Conservation (phyloP, 768 basidiomycete species). For the Amanita rubescens region DNA sequence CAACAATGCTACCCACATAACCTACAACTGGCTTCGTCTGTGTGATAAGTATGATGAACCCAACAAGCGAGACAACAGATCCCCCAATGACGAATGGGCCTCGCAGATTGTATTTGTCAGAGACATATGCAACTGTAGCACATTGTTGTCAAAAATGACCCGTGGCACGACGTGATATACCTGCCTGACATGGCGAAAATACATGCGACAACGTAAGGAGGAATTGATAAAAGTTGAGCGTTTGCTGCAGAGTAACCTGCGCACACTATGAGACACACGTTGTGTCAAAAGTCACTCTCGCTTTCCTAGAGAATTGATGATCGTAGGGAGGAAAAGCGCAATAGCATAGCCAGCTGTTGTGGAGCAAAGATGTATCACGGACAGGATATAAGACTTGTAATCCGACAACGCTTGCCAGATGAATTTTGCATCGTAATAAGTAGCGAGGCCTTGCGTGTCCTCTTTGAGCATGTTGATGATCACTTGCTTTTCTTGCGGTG, state of each 20-base stretch:
- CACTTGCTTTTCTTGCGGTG: slow-evolving; percentile 31
- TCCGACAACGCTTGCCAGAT: slow-evolving; percentile 42
- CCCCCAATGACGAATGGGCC: slow-evolving; percentile 44
- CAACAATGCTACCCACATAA: slow-evolving; percentile 43
- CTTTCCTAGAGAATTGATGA: slow-evolving; percentile 35
- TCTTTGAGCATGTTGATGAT: slow-evolving; percentile 35
- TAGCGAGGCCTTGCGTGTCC: slow-evolving; percentile 37
- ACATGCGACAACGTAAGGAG: slow-evolving; percentile 42
- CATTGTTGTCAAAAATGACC: background rate
- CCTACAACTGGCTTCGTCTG: slow-evolving; percentile 25
- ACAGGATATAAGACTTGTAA: slow-evolving; percentile 35
- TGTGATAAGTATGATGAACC: slow-evolving; percentile 42
- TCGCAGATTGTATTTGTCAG: slow-evolving; percentile 33
- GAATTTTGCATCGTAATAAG: slow-evolving; percentile 36
- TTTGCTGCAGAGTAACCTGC: slow-evolving; percentile 38
- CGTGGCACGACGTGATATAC: background rate
- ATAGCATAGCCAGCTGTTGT: slow-evolving; percentile 36
- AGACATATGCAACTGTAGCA: slow-evolving; percentile 27
- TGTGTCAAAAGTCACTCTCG: background rate
- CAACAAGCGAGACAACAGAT: slow-evolving; percentile 37
- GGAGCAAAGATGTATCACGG: slow-evolving; percentile 34
- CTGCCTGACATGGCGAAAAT: slow-evolving; percentile 28
- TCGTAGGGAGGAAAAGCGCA: slow-evolving; percentile 44
- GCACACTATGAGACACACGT: background rate
- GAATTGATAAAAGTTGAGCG: slow-evolving; percentile 45